Evolutionary conservation across 192 early-diverging fungal species (phyloP), one percentile per base, ranked within the genome.

Genomic region (Umbelopsis sp.): DNA sequence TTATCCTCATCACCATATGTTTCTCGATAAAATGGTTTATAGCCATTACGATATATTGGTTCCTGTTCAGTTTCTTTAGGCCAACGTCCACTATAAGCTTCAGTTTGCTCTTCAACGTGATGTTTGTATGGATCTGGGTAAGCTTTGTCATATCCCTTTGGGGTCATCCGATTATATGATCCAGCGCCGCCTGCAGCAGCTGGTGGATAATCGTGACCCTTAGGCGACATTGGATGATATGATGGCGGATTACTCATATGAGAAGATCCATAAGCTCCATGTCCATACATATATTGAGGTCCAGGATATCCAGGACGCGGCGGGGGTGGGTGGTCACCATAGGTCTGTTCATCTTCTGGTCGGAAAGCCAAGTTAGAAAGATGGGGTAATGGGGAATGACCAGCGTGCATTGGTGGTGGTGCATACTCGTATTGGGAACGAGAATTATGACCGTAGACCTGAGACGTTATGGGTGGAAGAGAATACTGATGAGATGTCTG

Each of bases 401-500:
- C 33, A n/a, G 55, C 27, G 30, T 61, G 55, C 27, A 61, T 61
- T 35, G 55, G 27, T 13, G 55, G 55, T 33, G 55, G 55, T 35
- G 55, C 55, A 35, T 61, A 61, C 55, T 61, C 55, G 30, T 61
- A 61, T 25, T 61, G 55, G 30, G 55, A 18, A 7, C 55, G 55
- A 61, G 55, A 61, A 30, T 61, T 61, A 35, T 61, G 55, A 13
- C 55, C 55, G 33, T 61, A 61, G 11, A 61, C 55, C 33, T 61
- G 55, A 18, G 55, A 61, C 55, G 55, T 61, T 61, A 61, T 61
- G 1, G 55, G 55, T 11, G 55, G 55, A 27, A 61, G 27, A 22
- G 55, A 61, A 30, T 61, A 61, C 55, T 61, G 55, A 61, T 61
- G 55, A 30, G 55, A 61, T 61, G 55, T 61, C 33, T 61, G 55